Base-by-base conservation (phyloP, 345 rosid species). In the Lepidium aucheri region DNA sequence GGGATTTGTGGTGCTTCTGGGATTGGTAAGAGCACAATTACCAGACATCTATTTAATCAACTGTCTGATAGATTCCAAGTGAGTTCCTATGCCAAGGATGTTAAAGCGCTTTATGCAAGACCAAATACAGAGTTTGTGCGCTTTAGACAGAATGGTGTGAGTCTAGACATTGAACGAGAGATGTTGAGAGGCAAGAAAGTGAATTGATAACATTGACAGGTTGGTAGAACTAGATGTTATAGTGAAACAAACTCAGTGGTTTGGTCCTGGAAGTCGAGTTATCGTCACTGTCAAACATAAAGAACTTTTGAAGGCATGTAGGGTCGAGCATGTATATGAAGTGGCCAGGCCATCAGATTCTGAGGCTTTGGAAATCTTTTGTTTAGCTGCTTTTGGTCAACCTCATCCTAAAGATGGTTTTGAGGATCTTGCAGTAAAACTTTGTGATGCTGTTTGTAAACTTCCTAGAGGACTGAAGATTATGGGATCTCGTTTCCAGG, bases 11-110 rank as follows among this genome's bases (percentile, higher is more conserved):
- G 59, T 51, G 50, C 40, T 51, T 59, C 39, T 26, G 40, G 59
- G 50, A 12, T 39, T 64, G 69, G 60, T 39, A 64, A 65, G 59
- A 65, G 69, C 41, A 65, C 69, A 28, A 8, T 65, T 9, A 11
- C 51, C 2, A 40, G 9, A 28, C 52, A 39, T 30, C 14, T 52
- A 2, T 65, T 28, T 52, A 2, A 17, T 7, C 51, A 65, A 43
- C 15, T 43, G 3, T 52, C 69, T 16, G 22, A 16, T 13, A 16
- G 50, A 52, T 65, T 65, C 51, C 30, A 65, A 22, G 51, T 52
- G 42, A 30, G 33, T 65, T n/a, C 53, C 59, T 65, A 26, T 16
- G 20, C 40, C 41, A 65, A 65, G 32, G 22, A 65, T 52, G 39
- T 65, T 18, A 52, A 65, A 18, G 14, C 18, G 0, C 40, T 65